A percentile compares a stretch with the other conserved stretches of the same genome.
phyloP scores from a whole-genome alignment of 352 stramenopile species.

The Globisporangium irregulare region DNA sequence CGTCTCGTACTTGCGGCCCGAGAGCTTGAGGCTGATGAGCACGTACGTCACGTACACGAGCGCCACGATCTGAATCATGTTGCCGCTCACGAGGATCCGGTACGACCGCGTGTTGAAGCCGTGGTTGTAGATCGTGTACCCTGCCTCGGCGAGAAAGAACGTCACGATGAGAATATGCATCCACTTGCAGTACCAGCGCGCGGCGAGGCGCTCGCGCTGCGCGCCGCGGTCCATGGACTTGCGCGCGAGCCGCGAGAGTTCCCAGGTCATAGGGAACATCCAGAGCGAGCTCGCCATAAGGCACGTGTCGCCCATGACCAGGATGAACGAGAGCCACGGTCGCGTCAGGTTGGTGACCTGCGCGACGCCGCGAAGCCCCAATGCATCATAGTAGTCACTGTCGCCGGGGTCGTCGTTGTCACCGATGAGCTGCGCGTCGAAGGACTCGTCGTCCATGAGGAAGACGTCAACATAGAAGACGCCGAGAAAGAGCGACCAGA shows the following conservation, averaged over 20 bases:
- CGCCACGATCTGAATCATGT: conserved; percentile 39
- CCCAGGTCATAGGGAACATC: conserved; percentile 47
- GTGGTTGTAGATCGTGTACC: conserved; percentile 37
- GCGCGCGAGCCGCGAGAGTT: conserved; percentile 39
- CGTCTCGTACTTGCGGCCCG: conserved; percentile 48
- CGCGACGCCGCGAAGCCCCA: conserved; percentile 37
- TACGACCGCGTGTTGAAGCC: conserved; percentile 35
- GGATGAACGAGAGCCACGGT: conserved; percentile 36
- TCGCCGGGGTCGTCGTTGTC: conserved; percentile 5
- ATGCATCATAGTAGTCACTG: conserved; percentile 33
- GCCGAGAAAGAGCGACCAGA: conserved; percentile 53
- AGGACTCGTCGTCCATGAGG: conserved; percentile 18
- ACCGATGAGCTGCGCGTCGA: conserved; percentile 13
- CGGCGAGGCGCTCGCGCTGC: conserved; percentile 20
- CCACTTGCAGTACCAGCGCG: conserved; percentile 32
- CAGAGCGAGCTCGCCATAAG: conserved; percentile 42
- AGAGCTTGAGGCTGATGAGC: conserved; percentile 40
- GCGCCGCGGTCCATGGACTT: conserved; percentile 40
- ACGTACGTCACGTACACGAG: conserved; percentile 38
- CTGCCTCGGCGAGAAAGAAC: conserved; percentile 35
- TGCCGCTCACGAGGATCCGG: conserved; percentile 38
- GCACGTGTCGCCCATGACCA: conserved; percentile 38
- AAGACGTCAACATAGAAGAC: conserved; percentile 45
- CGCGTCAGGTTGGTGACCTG: conserved; percentile 35
- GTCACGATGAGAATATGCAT: conserved; percentile 31